phyloP scores from a whole-genome alignment of 805 yeast genomes.

The Yamadazyma endophytica region DNA sequence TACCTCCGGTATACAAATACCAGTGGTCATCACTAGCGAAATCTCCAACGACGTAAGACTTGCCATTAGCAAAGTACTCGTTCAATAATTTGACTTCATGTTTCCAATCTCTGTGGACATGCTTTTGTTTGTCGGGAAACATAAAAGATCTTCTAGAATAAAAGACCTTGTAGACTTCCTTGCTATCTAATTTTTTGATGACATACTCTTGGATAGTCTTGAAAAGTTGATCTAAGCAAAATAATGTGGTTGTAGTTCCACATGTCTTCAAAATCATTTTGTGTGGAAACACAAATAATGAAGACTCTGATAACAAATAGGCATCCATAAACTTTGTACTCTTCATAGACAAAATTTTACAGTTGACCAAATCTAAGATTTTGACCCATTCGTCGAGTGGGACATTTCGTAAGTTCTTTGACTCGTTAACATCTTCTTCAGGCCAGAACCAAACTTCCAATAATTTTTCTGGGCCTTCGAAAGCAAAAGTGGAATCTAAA shows the following conservation, averaged over 20 bases:
- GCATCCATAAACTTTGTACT: conserved; percentile 69
- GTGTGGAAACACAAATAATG: conserved; percentile 84
- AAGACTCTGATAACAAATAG: conserved; percentile 82
- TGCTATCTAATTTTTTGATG: conserved; percentile 16
- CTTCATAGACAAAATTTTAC: conserved; percentile 82
- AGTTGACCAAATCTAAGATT: conserved; percentile 75
- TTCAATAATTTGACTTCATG: conserved; percentile 72
- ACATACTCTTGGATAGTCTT: conserved; percentile 28
- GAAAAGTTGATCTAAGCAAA: conserved; percentile 66
- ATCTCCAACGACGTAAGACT: conserved; percentile 70
- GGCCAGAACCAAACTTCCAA: conserved; percentile 86
- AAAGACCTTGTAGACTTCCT: conserved; percentile 60
- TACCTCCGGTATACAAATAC: conserved; percentile 75
- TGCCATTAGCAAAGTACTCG: conserved; percentile 57
- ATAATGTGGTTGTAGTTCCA: conserved; percentile 89
- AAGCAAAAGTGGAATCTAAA: conserved; percentile 86
- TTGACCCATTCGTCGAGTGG: conserved; percentile 65
- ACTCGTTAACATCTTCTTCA: conserved; percentile 24
- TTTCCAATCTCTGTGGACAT: conserved; percentile 81
- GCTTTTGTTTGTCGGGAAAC: conserved; percentile 83
- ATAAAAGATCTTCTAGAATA: conserved; percentile 89
- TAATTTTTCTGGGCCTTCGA: conserved; percentile 96
- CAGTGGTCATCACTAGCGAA: conserved; percentile 80
- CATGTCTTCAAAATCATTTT: conserved; percentile 88
- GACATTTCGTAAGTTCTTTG: conserved; percentile 55